These are phyloP conservation scores for Aspergillus floridensis DNA, from an alignment of 2,329 filamentous ascomycete species.

Conservation along the genomic window DNA sequence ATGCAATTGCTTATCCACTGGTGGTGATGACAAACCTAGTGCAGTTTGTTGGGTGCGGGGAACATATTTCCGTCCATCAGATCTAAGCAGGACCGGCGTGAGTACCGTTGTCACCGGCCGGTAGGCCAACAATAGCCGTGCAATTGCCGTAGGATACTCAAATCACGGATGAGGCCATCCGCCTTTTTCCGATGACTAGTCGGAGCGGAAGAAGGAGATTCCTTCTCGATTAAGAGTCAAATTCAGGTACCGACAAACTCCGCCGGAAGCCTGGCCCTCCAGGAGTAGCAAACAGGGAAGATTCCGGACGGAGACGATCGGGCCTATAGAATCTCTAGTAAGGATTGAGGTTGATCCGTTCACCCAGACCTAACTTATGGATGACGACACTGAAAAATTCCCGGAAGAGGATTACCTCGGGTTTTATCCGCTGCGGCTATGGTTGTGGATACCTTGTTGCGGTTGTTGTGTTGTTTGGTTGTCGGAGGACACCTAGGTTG, in stretches of 20 bases:
- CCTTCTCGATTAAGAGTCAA: constrained; percentile 3
- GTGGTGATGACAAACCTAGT: not conserved
- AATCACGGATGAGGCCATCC: constrained; percentile 13
- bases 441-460: too few relatives aligned
- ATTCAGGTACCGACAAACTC: constrained; percentile 22
- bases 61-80: not conserved
- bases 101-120: not conserved
- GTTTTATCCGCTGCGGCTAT: too few relatives aligned
- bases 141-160: constrained; percentile 20
- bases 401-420: not conserved
- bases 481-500: too few relatives aligned
- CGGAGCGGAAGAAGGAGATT: constrained; percentile 15
- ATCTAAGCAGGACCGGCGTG: constrained; percentile 26
- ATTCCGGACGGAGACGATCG: not conserved
- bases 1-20: not conserved
- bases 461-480: too few relatives aligned
- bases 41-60: too few relatives aligned
- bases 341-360: not conserved
- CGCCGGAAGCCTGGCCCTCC: constrained; percentile 16
- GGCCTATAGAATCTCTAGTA: not conserved
- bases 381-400: not conserved
- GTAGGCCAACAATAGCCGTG: not conserved
- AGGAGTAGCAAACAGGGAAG: not conserved
- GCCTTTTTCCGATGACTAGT: constrained; percentile 34
- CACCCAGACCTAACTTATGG: not conserved